phyloP scores from a whole-genome alignment of 2,329 filamentous ascomycete genomes.

The Alternaria panax region DNA sequence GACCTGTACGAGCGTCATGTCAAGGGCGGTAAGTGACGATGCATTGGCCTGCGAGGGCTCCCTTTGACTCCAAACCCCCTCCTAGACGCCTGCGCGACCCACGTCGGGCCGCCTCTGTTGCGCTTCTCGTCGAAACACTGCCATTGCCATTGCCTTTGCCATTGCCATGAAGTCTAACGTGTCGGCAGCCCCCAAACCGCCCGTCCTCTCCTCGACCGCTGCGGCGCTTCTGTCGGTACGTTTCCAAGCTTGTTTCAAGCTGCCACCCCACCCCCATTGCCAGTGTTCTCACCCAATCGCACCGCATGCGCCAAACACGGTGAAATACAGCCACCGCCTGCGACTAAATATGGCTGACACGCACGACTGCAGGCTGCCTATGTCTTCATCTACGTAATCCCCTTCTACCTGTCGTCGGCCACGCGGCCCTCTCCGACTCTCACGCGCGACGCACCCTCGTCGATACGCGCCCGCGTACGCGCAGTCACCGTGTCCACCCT shows the following conservation, averaged over 20 bases:
- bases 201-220: conserved; percentile 44
- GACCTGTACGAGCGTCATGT: conserved; percentile 41
- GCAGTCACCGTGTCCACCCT: conserved; percentile 80
- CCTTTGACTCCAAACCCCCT: conserved; percentile 19
- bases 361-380: conserved; percentile 68
- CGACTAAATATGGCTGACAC: conserved; percentile 26
- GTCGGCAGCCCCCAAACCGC: conserved; percentile 46
- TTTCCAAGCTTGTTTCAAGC: conserved; percentile 39
- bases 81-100: conserved; percentile 38
- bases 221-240: conserved; percentile 51
- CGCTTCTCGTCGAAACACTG: conserved; percentile 19
- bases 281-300: conserved; percentile 36
- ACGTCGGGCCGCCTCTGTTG: conserved; percentile 27
- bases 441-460: conserved; percentile 85
- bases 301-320: conserved; percentile 13
- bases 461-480: conserved; percentile 85
- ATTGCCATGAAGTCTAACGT: conserved; percentile 40
- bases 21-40: conserved; percentile 49
- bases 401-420: conserved; percentile 82
- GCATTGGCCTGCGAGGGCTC: conserved; percentile 41
- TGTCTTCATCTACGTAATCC: conserved; percentile 87
- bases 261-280: conserved; percentile 27
- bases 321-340: conserved; percentile 9
- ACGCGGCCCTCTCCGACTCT: conserved; percentile 81
- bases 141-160: too few species aligned